A percentile compares a stretch with the other conserved stretches of the same genome.
Conservation (phyloP, 1,284 basidiomycete species). For the Cryptococcus sp. region DNA sequence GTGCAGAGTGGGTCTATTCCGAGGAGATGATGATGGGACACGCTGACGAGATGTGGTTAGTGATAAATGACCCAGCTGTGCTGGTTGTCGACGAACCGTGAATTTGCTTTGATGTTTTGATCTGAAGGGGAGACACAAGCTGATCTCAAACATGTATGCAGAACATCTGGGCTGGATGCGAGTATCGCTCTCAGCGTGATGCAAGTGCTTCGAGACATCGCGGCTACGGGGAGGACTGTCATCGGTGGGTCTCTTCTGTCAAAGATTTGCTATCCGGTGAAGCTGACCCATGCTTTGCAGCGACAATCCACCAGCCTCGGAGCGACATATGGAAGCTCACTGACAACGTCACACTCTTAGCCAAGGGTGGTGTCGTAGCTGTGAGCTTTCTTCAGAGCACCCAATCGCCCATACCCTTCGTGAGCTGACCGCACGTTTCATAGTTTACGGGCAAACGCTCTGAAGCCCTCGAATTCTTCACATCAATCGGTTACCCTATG, state of each 20-base stretch:
- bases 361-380: conserved; percentile 54
- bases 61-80: conserved; percentile 53
- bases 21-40: background rate
- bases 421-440: background rate
- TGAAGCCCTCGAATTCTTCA: conserved; percentile 42
- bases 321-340: conserved; percentile 54
- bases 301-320: conserved; percentile 57
- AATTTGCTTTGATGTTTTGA: conserved; percentile 6
- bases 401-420: background rate
- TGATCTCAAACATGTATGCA: background rate
- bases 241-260: conserved; percentile 41
- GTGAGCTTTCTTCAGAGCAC: conserved; percentile 14
- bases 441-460: conserved; percentile 35
- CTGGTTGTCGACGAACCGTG: conserved; percentile 53
- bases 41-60: conserved; percentile 14
- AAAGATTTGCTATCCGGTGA: background rate
- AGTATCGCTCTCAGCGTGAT: conserved; percentile 53
- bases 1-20: conserved; percentile 49
- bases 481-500: conserved; percentile 43
- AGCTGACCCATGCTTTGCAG: conserved; percentile 24
- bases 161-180: conserved; percentile 54
- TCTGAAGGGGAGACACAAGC: background rate
- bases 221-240: conserved; percentile 55
- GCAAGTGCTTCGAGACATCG: conserved; percentile 54
- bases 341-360: conserved; percentile 55